phyloP scores from a whole-genome alignment of 257 asterid genomes.

The Gynochthodes officinalis region DNA sequence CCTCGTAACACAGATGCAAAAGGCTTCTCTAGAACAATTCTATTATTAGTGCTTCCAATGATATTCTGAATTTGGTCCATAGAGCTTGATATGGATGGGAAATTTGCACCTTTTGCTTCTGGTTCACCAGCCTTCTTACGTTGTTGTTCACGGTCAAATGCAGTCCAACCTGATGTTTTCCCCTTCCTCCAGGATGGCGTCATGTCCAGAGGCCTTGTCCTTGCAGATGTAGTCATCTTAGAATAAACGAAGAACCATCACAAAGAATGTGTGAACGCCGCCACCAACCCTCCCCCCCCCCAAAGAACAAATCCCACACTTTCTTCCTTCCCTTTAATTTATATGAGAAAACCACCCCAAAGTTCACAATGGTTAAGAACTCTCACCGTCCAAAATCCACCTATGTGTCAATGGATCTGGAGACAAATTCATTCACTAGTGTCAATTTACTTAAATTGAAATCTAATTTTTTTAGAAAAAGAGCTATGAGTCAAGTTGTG shows the following conservation, averaged over 20 bases:
- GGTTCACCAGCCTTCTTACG: constrained; percentile 38
- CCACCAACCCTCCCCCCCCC: constrained; percentile 8
- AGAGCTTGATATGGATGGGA: constrained; percentile 48
- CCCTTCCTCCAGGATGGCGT: constrained; percentile 38
- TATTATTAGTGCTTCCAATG: constrained; percentile 16
- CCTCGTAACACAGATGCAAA: constrained; percentile 52
- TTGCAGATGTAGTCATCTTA: constrained; percentile 34
- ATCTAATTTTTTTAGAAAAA: not conserved
- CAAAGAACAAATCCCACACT: not conserved
- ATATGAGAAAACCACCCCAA: not conserved
- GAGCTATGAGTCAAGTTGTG: not conserved
- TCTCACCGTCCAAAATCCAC: not conserved
- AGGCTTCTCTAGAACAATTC: constrained; percentile 40
- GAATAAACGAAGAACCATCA: constrained; percentile 3
- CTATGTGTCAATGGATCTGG: not conserved
- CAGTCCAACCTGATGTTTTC: constrained; percentile 77
- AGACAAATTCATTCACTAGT: not conserved
- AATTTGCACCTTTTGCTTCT: constrained; percentile 41
- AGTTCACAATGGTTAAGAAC: not conserved
- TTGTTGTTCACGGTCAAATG: constrained; percentile 65
- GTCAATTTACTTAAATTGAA: not conserved
- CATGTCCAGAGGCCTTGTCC: constrained; percentile 26
- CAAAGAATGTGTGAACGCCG: not conserved
- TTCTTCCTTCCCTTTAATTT: not conserved
- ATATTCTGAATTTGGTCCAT: constrained; percentile 8